Base-by-base conservation (phyloP, 495 filamentous ascomycete species). In the Hypomontagnella submonticulosa region DNA sequence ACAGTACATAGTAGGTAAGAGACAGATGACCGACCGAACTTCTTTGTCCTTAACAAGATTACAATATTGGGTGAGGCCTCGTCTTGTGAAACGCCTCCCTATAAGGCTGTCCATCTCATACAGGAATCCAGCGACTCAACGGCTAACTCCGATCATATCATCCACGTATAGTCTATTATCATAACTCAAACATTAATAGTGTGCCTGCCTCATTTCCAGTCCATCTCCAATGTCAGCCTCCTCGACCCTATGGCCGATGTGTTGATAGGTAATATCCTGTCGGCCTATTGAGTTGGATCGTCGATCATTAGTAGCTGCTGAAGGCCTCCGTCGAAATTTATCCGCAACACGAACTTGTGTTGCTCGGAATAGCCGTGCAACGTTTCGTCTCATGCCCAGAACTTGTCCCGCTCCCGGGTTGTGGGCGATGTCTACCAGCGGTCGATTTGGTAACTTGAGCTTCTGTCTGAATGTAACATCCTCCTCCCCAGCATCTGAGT, bases 341-440 rank as follows among this genome's bases (percentile, higher is more conserved):
- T 15, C 27, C 5, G 19, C 5, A 23, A 30, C 44, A 9, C 18
- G 57, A 9, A 9, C 42, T 12, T 36, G 34, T 20, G 16, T 61
- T 15, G 57, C 51, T 43, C 58, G 58, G 18, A 68, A 68, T 33
- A 64, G 15, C 16, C 65, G 58, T n/a, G 48, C 50, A 10, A 60
- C 32, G 40, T 69, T 71, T 13, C 34, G 46, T 9, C 69, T 58
- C 43, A 69, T 49, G 1, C 69, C 69, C 30, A 71, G 30, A 8
- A 62, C 57, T 33, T 71, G 66, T 9, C 62, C 69, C 0, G 52
- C 53, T n/a, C 59, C 59, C 32, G 66, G 66, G 20, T 72, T 58
- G 34, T 63, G 56, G n/a, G 66, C 66, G 13, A 72, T 72, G n/a
- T 66, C 49, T 3, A 53, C 53, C 18, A 69, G 33, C 4, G 66